A percentile compares a stretch with the other conserved stretches of the same genome.
Conservation (phyloP, 371 early-diverging fungal species). For the Mucor indicus region DNA sequence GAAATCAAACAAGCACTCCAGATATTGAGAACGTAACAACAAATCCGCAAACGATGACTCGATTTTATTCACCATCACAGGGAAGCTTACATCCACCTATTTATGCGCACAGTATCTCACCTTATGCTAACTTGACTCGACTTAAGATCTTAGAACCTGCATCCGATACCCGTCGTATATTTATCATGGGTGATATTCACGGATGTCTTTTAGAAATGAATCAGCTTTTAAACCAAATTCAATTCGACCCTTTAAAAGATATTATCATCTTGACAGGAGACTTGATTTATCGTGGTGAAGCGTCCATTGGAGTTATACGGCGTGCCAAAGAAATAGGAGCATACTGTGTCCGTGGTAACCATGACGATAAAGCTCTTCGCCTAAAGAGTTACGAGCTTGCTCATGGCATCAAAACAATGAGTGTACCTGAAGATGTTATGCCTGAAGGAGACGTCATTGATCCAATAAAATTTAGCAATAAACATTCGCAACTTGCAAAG, state of each 20-base stretch:
- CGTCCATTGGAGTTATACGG: conserved; percentile 57
- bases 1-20: too few relatives aligned
- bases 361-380: conserved; percentile 68
- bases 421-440: conserved; percentile 10
- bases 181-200: conserved; percentile 73
- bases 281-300: conserved; percentile 62
- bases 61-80: too few relatives aligned
- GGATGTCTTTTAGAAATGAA: conserved; percentile 57
- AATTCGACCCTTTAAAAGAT: conserved; percentile 40
- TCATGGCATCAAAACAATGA: conserved; percentile 15
- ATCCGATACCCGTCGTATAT: conserved; percentile 32
- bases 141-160: conserved; percentile 7
- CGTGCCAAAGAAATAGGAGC: conserved; percentile 49
- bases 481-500: conserved; percentile 39
- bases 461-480: conserved; percentile 30
- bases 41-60: too few relatives aligned
- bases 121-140: conserved; percentile 32
- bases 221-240: conserved; percentile 40
- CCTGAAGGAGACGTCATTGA: conserved; percentile 33
- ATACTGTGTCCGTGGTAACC: conserved; percentile 69
- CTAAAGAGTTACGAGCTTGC: conserved; percentile 44
- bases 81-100: background rate
- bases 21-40: too few relatives aligned
- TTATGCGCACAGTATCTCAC: conserved; percentile 24
- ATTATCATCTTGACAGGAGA: conserved; percentile 66